Base-by-base conservation (phyloP, 345 rosid species). In the Eucalyptus pumila region DNA sequence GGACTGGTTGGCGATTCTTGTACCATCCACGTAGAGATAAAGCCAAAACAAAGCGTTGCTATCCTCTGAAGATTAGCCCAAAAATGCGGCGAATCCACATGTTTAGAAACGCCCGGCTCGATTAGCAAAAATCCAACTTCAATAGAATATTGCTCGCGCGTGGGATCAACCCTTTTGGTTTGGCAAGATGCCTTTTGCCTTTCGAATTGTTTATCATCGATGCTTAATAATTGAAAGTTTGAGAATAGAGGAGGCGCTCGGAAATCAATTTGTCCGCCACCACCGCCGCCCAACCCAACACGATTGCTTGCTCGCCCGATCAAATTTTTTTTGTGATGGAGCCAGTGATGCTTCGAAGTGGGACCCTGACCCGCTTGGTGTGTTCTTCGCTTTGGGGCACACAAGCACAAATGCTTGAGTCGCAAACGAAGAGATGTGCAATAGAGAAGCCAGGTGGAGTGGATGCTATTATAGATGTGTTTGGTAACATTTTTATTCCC, bases 401-500 rank as follows among this genome's bases (percentile, higher is more conserved):
- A 15, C 11, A 0, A 15, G 76, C 76, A 65, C 76, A n/a, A n/a
- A 65, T 65, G 37, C 19, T 14, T 14, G 76, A n/a, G 76, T 65
- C 11, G 9, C 76, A 14, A n/a, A 65, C 0, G 19, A 4, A 65
- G 34, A n/a, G 76, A 14, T 16, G 4, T 4, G 72, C 15, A 0
- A 0, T n/a, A n/a, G 76, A 4, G 76, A n/a, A 14, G 76, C 40
- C 11, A 56, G 2, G 5, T 14, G 72, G 37, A 30, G 72, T 30
- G 3, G 1, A 14, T 27, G 67, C 27, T 37, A 72, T 11, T 2
- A 37, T 40, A 4, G 40, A 42, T 56, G 13, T 0, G 1, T 56
- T 56, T 2, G 6, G 6, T 21, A 56, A 4, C 0, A 56, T 23
- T 56, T 54, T 23, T 54, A 0, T 23, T 21, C 26, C 0, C 1